Evolutionary conservation across 2,329 filamentous ascomycete species (phyloP), one percentile per base, ranked within the genome.

Genomic region (Aspergillus sp.): DNA sequence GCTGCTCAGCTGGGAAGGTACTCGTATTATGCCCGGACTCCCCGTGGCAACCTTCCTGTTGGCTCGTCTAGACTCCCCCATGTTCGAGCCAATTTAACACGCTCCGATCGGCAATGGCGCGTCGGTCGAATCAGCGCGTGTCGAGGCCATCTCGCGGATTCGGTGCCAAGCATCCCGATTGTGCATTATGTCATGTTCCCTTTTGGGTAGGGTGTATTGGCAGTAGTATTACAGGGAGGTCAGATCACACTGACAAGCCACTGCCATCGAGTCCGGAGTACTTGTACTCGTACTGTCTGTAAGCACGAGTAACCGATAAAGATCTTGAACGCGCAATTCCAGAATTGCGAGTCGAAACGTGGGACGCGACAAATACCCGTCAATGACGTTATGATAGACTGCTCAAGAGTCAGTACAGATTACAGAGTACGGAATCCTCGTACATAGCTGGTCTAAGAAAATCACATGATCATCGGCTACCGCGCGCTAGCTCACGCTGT

Each of bases 91-190:
- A 30, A 30, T 30, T 30, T 52, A 49, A 56, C 49, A 53, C 47
- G 53, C 51, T 55, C 46, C 3, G 54, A 61, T 64, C 58, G 49
- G 49, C 57, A 62, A 55, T 55, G 58, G 53, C 53, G 52, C 56
- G 54, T 60, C 57, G 49, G 52, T 53, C 59, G 53, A 63, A 61
- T 64, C 55, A 62, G 39, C 51, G 55, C 52, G 57, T 54, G 56
- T 58, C 47, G 43, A 52, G 46, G 52, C 49, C 42, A 51, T 53
- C 49, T 57, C 50, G 44, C 44, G 50, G 51, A 54, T 57, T 49
- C 47, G 49, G 25, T 49, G 60, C 60, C 57, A 59, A 60, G 59
- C 47, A 47, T 47, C 49, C 43, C 47, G 25, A 30, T 51, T 46
- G 47, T 50, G 44, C 25, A 43, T 57, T 56, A 51, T 57, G 53